Base-by-base conservation (phyloP, 2,329 filamentous ascomycete genomes). In the Lecanicillium sp. region DNA sequence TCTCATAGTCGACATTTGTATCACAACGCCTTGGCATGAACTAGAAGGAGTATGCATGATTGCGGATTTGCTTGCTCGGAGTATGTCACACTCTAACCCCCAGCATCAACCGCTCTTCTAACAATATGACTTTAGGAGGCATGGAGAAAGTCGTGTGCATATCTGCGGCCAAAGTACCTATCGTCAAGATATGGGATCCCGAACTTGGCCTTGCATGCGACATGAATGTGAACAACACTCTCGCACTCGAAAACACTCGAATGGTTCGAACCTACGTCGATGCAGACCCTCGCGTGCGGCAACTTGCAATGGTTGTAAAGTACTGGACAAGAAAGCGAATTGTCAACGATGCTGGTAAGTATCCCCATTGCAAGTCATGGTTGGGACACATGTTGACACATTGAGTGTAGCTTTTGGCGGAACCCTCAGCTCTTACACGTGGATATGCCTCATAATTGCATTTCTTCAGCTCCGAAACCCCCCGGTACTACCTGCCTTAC, bases 181-280 rank as follows among this genome's bases (percentile, higher is more conserved):
- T 98, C 54, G 92, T 98, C 50, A 96, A 96, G 67, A 85, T 95
- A 40, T 98, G 92, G 89, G 92, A 98, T 58, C 92, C 92, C 3
- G 87, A 95, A 58, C 70, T 95, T 41, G 71, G 81, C 47, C 70
- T 98, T 36, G 85, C 88, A 13, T 95, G 89, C 59, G 92, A 98
- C 57, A 92, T 98, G 83, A 98, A 98, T 51, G 89, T 98, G 64
- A 98, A 98, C 67, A 98, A 96, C 53, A 92, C 89, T 1, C 64
- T 94, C 38, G 92, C 92, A 4, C 68, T 98, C 44, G 89, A 96
- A 60, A 98, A 98, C 54, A 98, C 92, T 12, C 80, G 89, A 36
- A 94, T 98, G 89, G 92, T 98, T 52, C 86, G 89, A 57, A 95
- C 88, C 1, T 98, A 98, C 62, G 87, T 98, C 44, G 81, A 94